Evolutionary conservation across 2,329 filamentous ascomycete species (phyloP), one percentile per base, ranked within the genome.

Genomic region (Fusarium scirpi): DNA sequence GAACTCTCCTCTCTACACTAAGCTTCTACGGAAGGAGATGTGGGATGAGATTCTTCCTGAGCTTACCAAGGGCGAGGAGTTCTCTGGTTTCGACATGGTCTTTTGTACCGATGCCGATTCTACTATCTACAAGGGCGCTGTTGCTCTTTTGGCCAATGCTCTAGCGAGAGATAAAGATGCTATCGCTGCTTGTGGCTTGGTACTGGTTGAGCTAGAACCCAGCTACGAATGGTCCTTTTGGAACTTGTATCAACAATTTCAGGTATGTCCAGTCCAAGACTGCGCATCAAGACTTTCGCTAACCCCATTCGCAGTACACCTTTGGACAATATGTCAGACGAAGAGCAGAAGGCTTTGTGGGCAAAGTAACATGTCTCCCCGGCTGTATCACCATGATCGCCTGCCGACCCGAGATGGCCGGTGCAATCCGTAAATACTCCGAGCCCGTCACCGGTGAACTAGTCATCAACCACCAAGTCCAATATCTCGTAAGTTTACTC

Each of bases 371-470:
- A 4, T 73, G 71, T 25, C 45, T 73, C 3, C 71, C 71, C 1
- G 71, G 71, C 4, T 73, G 71, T 3, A 73, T 73, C 44, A 74
- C 71, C 6, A 73, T 73, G 71, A 70, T 73, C 3, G 68, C 71
- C 4, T 71, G 73, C 0, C 18, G 71, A 18, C 55, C 68, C 58
- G 71, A 74, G 25, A 73, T 73, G 71, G 71, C 71, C 1, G 71
- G 71, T 4, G 71, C 71, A 0, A 72, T 73, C 6, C 59, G 57
- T 5, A 74, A 70, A 22, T 73, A 73, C 43, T 69, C 71, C 1
- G 71, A 73, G 20, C 71, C 71, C 0, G 62, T 73, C 0, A 74
- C 71, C 0, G 62, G 51, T 10, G 63, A 73, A 11, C 9, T 73
- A 20, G 71, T 73, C 16, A 47, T 73, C 7, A 62, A 68, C 3